These are phyloP conservation scores for Gentiana dahurica DNA, from an alignment of 257 asterid genomes.

Conservation along the genomic window DNA sequence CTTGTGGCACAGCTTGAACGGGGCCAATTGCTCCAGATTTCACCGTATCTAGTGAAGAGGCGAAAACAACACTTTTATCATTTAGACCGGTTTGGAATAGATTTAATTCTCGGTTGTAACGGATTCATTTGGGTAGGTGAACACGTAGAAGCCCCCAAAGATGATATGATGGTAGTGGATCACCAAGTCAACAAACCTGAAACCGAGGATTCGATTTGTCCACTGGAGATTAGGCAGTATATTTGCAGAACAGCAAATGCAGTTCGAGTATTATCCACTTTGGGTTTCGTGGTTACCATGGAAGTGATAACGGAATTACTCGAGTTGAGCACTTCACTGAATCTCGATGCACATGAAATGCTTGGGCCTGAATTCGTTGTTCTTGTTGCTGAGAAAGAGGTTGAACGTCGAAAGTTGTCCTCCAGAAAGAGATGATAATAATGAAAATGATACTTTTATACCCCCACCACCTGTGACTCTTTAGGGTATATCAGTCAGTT, in stretches of 20 bases:
- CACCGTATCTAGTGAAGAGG: constrained; percentile 85
- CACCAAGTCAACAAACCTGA: constrained; percentile 29
- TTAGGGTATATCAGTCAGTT: no score
- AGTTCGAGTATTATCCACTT: constrained; percentile 51
- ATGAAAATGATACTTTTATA: not conserved
- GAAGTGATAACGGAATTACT: constrained; percentile 48
- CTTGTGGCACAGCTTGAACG: constrained; percentile 52
- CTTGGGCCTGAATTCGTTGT: constrained; percentile 84
- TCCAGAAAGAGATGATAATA: constrained; percentile 30
- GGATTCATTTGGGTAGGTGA: constrained; percentile 95
- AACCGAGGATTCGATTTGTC: constrained; percentile 36
- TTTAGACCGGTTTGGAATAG: constrained; percentile 67
- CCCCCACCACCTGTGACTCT: no score
- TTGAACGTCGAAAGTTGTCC: constrained; percentile 41
- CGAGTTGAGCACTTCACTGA: constrained; percentile 37
- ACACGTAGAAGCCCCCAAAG: constrained; percentile 55
- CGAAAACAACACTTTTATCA: constrained; percentile 85
- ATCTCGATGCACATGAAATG: constrained; percentile 70
- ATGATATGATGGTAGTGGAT: constrained; percentile 60
- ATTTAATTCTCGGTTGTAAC: constrained; percentile 79
- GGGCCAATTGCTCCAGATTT: constrained; percentile 61
- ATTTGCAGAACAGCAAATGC: constrained; percentile 85
- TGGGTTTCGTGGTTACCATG: constrained; percentile 59
- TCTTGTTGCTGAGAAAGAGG: constrained; percentile 80
- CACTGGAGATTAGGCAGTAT: constrained; percentile 50